Base-by-base conservation (phyloP, 2,329 filamentous ascomycete genomes). In the Trichoderma sp. region DNA sequence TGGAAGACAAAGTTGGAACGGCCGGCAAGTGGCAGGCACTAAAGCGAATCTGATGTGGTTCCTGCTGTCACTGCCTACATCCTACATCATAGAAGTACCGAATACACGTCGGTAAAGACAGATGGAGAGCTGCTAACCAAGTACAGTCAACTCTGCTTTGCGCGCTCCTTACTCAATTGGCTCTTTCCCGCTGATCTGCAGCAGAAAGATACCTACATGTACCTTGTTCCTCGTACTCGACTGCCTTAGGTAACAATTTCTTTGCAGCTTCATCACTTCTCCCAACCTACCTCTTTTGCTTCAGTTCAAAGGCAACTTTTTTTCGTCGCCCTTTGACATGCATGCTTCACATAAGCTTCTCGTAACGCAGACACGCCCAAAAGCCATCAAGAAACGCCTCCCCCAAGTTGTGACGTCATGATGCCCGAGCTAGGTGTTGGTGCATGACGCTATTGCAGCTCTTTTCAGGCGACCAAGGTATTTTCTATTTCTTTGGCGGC, bases 351-450 rank as follows among this genome's bases (percentile, higher is more conserved):
- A 43, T 43, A 43, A 43, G 39, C 43, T 53, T 53, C 47, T 53
- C 47, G 47, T 53, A 53, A 53, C n/a, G 47, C 64, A 17, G n/a
- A 55, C 43, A 30, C 65, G 34, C 59, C 28, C 23, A 13, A 66
- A 62, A 57, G 32, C 50, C 47, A 53, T 53, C 47, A 23, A 61
- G 28, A 32, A 28, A 62, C 57, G 57, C 62, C 69, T 66, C 55
- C 57, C 55, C 36, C 64, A 71, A 34, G 58, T 57, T 32, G 71
- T 77, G 76, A 76, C 76, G 76, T 76, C 76, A 77, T 74, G 58
- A 72, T 70, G 69, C 64, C 68, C 73, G 50, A 53, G 73, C 43
- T 53, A 72, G 70, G 70, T 67, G 70, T 59, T 47, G 62, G 30
- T 71, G 73, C 67, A 74, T 74, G 74, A 72, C 72, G 73, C 73